Percentiles rank a stretch among this genome's conserved stretches.
Conservation (phyloP, 2,329 filamentous ascomycete species). For the Sporothrix brunneoviolacea region DNA sequence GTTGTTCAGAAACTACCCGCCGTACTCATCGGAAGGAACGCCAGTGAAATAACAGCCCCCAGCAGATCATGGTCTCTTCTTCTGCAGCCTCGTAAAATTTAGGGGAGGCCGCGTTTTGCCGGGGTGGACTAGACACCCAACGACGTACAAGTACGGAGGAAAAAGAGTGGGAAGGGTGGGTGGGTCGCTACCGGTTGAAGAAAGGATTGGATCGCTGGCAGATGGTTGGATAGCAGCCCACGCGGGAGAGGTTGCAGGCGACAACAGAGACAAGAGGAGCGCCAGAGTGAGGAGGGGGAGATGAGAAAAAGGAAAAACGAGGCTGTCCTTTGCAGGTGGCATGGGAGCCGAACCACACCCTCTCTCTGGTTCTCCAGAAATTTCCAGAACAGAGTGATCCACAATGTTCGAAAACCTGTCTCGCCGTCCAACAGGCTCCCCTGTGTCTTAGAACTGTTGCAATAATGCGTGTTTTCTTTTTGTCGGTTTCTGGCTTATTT, state of each 20-base stretch:
- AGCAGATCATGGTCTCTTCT: not conserved
- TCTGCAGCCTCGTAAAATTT: slow-evolving; percentile 5
- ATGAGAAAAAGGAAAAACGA: not conserved
- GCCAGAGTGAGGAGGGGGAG: not conserved
- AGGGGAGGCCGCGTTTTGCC: slow-evolving; percentile 5
- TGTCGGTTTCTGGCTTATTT: not conserved
- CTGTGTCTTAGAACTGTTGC: slow-evolving; percentile 4
- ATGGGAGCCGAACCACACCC: not conserved
- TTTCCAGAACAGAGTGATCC: not conserved
- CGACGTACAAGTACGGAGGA: too few relatives aligned
- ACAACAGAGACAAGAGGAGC: not conserved
- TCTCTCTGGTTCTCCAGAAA: not conserved
- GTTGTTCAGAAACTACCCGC: too few relatives aligned
- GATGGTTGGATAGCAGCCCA: not conserved
- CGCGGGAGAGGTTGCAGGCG: not conserved
- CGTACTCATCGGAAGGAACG: too few relatives aligned
- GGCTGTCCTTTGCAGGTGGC: not conserved
- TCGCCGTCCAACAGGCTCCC: slow-evolving; percentile 1
- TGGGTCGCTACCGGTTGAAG: not conserved
- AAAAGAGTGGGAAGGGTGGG: too few relatives aligned
- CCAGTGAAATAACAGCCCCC: too few relatives aligned
- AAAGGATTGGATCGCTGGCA: too few relatives aligned
- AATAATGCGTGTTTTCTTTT: not conserved
- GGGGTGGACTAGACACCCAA: too few relatives aligned
- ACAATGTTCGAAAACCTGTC: slow-evolving; percentile 6